These are phyloP conservation scores for Apiospora sp. DNA, from an alignment of 2,329 filamentous ascomycete species.

Conservation along the genomic window DNA sequence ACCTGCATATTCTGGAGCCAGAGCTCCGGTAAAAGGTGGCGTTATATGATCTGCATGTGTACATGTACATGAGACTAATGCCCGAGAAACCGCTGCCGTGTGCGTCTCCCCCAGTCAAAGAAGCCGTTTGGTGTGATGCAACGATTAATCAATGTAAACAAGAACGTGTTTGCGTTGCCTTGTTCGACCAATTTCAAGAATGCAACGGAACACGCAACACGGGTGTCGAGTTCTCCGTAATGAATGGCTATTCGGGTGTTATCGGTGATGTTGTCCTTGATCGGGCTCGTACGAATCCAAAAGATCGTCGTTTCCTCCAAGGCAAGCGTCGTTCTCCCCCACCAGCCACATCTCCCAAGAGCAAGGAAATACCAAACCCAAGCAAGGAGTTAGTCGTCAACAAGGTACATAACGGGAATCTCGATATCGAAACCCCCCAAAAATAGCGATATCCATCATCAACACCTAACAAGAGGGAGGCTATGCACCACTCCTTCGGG, in stretches of 20 bases:
- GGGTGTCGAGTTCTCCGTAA: background rate
- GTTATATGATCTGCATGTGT: background rate
- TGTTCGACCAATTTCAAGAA: background rate
- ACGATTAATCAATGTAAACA: background rate
- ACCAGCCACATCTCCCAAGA: background rate
- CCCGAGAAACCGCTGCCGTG: background rate
- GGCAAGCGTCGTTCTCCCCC: background rate
- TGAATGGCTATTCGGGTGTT: background rate
- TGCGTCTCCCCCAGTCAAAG: background rate
- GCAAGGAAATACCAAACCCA: background rate
- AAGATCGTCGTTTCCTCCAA: background rate
- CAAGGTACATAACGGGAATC: background rate
- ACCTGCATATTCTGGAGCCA: background rate
- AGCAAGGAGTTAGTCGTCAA: background rate
- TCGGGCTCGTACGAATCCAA: background rate
- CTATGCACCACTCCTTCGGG: background rate
- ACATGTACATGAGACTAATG: background rate
- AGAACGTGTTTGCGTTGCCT: background rate
- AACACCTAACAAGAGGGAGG: background rate
- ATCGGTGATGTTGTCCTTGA: background rate
- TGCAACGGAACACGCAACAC: background rate
- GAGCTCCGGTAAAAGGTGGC: background rate
- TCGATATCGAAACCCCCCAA: background rate
- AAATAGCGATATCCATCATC: background rate
- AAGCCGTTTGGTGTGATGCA: background rate